These are phyloP conservation scores for Lecanosticta acicola DNA, from an alignment of 2,329 filamentous ascomycete species.

Conservation along the genomic window DNA sequence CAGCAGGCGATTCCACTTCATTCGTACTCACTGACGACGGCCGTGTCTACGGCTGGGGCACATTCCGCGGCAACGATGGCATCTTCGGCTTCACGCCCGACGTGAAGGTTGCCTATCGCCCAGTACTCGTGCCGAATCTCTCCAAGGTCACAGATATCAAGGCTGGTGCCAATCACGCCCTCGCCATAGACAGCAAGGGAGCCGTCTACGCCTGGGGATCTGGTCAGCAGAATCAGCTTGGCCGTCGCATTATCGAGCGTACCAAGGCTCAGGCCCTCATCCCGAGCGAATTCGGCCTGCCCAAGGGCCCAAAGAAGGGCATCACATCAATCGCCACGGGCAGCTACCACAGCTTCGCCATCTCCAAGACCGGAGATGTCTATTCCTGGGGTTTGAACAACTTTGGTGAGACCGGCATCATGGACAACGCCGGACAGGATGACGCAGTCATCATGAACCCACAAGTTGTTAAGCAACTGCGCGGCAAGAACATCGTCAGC, in stretches of 20 bases:
- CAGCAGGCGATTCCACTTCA: conserved; percentile 67
- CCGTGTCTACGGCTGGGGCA: conserved; percentile 76
- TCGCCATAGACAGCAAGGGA: conserved; percentile 61
- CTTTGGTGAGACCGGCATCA: conserved; percentile 71
- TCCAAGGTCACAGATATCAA: conserved; percentile 61
- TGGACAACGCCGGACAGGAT: conserved; percentile 58
- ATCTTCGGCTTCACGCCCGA: conserved; percentile 58
- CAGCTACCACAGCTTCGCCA: conserved; percentile 75
- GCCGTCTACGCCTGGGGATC: conserved; percentile 66
- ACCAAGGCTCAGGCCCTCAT: conserved; percentile 50
- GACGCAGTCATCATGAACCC: conserved; percentile 69
- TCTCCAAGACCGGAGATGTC: conserved; percentile 62
- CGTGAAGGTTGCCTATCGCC: conserved; percentile 48
- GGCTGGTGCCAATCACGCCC: conserved; percentile 64
- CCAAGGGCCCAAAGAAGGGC: conserved; percentile 41
- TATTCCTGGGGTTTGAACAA: conserved; percentile 85
- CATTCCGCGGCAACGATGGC: conserved; percentile 66
- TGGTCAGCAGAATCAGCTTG: conserved; percentile 66
- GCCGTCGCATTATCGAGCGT: conserved; percentile 58
- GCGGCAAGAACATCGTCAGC: conserved; percentile 57
- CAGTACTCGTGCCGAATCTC: conserved; percentile 55
- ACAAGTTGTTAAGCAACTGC: conserved; percentile 59
- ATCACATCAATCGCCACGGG: conserved; percentile 63
- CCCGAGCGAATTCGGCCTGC: conserved; percentile 54
- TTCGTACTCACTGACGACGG: conserved; percentile 72